These are phyloP conservation scores for Penicillium bialowiezense DNA, from an alignment of 495 filamentous ascomycete genomes.

Conservation along the genomic window DNA sequence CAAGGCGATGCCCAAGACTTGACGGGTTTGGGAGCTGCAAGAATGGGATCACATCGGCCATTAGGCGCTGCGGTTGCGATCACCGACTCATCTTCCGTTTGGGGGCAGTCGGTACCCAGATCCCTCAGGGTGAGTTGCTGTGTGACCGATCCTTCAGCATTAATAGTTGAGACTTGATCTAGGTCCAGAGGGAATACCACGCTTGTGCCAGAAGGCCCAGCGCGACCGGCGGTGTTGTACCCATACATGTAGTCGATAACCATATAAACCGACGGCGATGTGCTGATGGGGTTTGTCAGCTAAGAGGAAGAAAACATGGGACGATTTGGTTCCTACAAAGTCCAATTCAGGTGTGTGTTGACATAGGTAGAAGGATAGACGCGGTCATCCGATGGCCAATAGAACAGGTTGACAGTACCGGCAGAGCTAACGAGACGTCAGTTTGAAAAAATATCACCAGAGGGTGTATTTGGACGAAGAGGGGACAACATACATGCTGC, in stretches of 20 bases:
- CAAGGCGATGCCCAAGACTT: slow-evolving; percentile 22
- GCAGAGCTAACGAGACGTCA: slow-evolving; percentile 14
- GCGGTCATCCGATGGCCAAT: slow-evolving; percentile 17
- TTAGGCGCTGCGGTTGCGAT: slow-evolving; percentile 13
- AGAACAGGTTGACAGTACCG: slow-evolving; percentile 21
- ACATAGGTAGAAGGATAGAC: slow-evolving; percentile 18
- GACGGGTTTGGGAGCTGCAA: slow-evolving; percentile 15
- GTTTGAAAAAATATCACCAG: too few relatives aligned
- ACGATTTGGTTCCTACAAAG: slow-evolving; percentile 12
- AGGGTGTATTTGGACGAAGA: too few relatives aligned
- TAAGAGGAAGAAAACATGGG: not conserved
- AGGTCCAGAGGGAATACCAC: slow-evolving; percentile 17
- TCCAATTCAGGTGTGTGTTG: slow-evolving; percentile 14
- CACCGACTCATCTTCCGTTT: slow-evolving; percentile 11
- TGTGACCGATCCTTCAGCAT: slow-evolving; percentile 7
- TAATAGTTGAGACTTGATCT: slow-evolving; percentile 16
- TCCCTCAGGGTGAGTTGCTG: slow-evolving; percentile 18
- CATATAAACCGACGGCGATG: slow-evolving; percentile 23
- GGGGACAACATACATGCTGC: slow-evolving; percentile 18
- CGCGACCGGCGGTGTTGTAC: slow-evolving; percentile 16
- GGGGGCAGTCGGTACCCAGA: slow-evolving; percentile 19
- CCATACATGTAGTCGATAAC: slow-evolving; percentile 17
- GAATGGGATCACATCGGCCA: slow-evolving; percentile 16
- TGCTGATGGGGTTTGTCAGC: slow-evolving; percentile 6
- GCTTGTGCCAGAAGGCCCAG: slow-evolving; percentile 19